phyloP scores from a whole-genome alignment of 2,329 filamentous ascomycete species.

The Fusarium luffae region DNA sequence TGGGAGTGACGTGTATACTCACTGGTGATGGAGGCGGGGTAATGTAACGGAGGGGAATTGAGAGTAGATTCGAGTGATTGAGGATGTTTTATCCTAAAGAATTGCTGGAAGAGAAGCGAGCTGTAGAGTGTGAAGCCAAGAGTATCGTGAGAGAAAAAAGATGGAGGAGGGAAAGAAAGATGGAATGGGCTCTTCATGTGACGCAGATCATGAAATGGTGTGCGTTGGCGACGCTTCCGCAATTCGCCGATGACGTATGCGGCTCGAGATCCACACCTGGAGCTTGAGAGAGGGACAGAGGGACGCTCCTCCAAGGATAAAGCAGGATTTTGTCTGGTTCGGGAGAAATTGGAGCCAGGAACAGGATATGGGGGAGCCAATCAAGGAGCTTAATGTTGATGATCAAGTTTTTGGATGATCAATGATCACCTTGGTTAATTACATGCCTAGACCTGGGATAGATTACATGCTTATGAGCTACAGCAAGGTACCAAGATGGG shows the following conservation, averaged over 20 bases:
- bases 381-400: slow-evolving; percentile 24
- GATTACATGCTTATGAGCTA: neutral
- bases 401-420: slow-evolving; percentile 4
- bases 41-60: slow-evolving; percentile 3
- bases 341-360: slow-evolving; percentile 35
- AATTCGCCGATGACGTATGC: slow-evolving; percentile 44
- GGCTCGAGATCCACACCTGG: slow-evolving; percentile 41
- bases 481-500: neutral
- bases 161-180: slow-evolving; percentile 22
- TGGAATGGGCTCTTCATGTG: slow-evolving; percentile 36
- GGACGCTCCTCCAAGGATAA: slow-evolving; percentile 11
- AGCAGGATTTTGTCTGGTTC: slow-evolving; percentile 40
- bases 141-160: slow-evolving; percentile 15
- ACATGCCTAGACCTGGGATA: neutral
- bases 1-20: slow-evolving; percentile 30
- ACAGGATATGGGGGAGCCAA: slow-evolving; percentile 23
- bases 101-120: neutral
- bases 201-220: slow-evolving; percentile 32
- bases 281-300: neutral
- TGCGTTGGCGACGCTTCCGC: slow-evolving; percentile 31
- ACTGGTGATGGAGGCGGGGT: slow-evolving; percentile 30
- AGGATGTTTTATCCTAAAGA: neutral
- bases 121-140: neutral
- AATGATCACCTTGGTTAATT: slow-evolving; percentile 5
- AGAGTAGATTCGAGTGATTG: neutral